Evolutionary conservation across 495 filamentous ascomycete species (phyloP).

Genomic region (Recurvomyces mirabilis): DNA sequence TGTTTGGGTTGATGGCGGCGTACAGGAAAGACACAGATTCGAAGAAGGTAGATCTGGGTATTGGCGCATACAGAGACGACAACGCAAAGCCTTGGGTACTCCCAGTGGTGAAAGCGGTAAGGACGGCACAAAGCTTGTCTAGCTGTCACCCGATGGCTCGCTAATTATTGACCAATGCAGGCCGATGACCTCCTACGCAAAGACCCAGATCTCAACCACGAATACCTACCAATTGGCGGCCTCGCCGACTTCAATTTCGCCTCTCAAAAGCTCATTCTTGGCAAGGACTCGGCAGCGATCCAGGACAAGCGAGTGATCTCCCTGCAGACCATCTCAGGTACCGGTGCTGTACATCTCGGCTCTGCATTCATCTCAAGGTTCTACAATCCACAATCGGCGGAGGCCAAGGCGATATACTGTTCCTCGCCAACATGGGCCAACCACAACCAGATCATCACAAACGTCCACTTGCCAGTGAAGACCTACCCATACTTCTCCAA

Average conservation of each 20-base stretch:
- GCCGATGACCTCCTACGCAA: slow-evolving; percentile 78
- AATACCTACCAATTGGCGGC: slow-evolving; percentile 95
- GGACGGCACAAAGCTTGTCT: slow-evolving; percentile 14
- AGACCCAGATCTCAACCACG: slow-evolving; percentile 87
- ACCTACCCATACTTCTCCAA: slow-evolving; percentile 89
- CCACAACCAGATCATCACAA: slow-evolving; percentile 96
- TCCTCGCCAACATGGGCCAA: slow-evolving; percentile 96
- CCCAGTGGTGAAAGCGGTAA: slow-evolving; percentile 90
- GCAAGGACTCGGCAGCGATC: slow-evolving; percentile 66
- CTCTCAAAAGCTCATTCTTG: slow-evolving; percentile 81
- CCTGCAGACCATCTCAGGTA: slow-evolving; percentile 70
- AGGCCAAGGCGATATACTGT: slow-evolving; percentile 65
- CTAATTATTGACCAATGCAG: too few relatives aligned
- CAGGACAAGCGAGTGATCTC: slow-evolving; percentile 60
- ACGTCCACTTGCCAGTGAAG: slow-evolving; percentile 66
- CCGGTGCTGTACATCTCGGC: slow-evolving; percentile 80
- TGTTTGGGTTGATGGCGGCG: slow-evolving; percentile 87
- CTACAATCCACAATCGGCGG: slow-evolving; percentile 42
- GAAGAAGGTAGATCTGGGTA: slow-evolving; percentile 89
- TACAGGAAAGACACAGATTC: slow-evolving; percentile 72
- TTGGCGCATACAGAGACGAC: slow-evolving; percentile 92
- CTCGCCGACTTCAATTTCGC: slow-evolving; percentile 72
- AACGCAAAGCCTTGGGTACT: slow-evolving; percentile 97
- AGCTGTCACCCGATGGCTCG: too few relatives aligned
- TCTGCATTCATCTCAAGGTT: slow-evolving; percentile 75